A percentile compares a stretch with the other conserved stretches of the same genome.
Conservation (phyloP, 2,329 filamentous ascomycete species). For the Diplocarpon mali region DNA sequence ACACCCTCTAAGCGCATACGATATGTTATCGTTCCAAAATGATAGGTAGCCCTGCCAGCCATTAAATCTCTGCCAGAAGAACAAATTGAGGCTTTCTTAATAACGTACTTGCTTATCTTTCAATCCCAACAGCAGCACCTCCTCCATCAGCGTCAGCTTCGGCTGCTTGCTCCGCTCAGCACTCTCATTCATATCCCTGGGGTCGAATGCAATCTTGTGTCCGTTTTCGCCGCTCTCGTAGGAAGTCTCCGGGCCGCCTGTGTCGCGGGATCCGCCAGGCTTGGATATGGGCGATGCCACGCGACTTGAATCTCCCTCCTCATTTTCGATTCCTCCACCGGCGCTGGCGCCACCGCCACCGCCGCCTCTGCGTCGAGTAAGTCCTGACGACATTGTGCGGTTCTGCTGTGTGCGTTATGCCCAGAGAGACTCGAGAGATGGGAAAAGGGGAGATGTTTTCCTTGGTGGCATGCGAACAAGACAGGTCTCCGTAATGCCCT, state of each 20-base stretch:
- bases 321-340: constrained; percentile 52
- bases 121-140: constrained; percentile 84
- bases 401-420: constrained; percentile 13
- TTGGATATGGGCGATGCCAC: constrained; percentile 55
- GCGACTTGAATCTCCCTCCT: constrained; percentile 52
- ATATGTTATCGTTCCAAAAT: constrained; percentile 99
- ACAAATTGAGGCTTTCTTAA: constrained; percentile 6
- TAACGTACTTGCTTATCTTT: constrained; percentile 91
- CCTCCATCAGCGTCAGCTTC: constrained; percentile 97
- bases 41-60: constrained; percentile 76
- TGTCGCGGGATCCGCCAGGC: constrained; percentile 46
- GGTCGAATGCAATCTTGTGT: constrained; percentile 97
- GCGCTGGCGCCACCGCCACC: constrained; percentile 46
- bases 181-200: constrained; percentile 92
- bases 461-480: constrained; percentile 19
- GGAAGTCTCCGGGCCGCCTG: constrained; percentile 59
- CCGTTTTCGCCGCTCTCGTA: constrained; percentile 91
- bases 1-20: constrained; percentile 91
- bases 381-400: constrained; percentile 37
- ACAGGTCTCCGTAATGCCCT: constrained; percentile 16
- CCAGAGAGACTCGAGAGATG: constrained; percentile 12
- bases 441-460: constrained; percentile 18
- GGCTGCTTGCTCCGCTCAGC: constrained; percentile 95
- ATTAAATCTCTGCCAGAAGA: constrained; percentile 9
- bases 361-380: constrained; percentile 45